These are phyloP conservation scores for Helminthosporium solani DNA, from an alignment of 2,329 filamentous ascomycete species.

Conservation along the genomic window DNA sequence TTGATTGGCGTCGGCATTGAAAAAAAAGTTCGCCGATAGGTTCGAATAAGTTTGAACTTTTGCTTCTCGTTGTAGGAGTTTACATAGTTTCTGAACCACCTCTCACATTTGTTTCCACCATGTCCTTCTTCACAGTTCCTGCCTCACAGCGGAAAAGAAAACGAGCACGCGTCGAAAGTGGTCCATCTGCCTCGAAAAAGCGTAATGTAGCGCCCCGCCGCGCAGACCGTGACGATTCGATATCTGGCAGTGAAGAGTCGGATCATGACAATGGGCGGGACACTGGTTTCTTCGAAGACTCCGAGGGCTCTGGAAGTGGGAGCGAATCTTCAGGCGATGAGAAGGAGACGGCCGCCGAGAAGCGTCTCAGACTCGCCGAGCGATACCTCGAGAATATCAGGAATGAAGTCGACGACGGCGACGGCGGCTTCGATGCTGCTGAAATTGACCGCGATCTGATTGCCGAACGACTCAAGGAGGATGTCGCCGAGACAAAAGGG, in stretches of 20 bases:
- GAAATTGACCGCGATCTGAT: slow-evolving; percentile 92
- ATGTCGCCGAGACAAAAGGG: slow-evolving; percentile 88
- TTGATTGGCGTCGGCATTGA: slow-evolving; percentile 25
- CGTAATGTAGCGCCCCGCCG: slow-evolving; percentile 53
- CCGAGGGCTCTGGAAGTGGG: slow-evolving; percentile 52
- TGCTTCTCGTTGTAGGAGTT: no score
- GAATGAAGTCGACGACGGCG: slow-evolving; percentile 71
- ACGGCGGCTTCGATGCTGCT: slow-evolving; percentile 86
- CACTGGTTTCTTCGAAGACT: slow-evolving; percentile 38
- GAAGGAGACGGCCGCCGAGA: slow-evolving; percentile 85
- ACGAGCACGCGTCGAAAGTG: slow-evolving; percentile 57
- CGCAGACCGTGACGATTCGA: slow-evolving; percentile 69
- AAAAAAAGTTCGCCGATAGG: slow-evolving; percentile 37
- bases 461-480: slow-evolving; percentile 79
- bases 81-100: no score
- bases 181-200: slow-evolving; percentile 61
- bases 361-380: slow-evolving; percentile 82
- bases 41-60: slow-evolving; percentile 13
- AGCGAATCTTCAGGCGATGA: slow-evolving; percentile 76
- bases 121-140: slow-evolving; percentile 91
- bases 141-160: slow-evolving; percentile 90
- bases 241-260: slow-evolving; percentile 79
- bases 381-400: slow-evolving; percentile 89
- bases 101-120: no score
- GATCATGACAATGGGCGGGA: slow-evolving; percentile 64